Percentiles rank a stretch among this genome's conserved stretches.
These are phyloP conservation scores for Marchantia paleacea DNA, from an alignment of 225 moss, liverwort and hornwort genomes.

Conservation along the genomic window DNA sequence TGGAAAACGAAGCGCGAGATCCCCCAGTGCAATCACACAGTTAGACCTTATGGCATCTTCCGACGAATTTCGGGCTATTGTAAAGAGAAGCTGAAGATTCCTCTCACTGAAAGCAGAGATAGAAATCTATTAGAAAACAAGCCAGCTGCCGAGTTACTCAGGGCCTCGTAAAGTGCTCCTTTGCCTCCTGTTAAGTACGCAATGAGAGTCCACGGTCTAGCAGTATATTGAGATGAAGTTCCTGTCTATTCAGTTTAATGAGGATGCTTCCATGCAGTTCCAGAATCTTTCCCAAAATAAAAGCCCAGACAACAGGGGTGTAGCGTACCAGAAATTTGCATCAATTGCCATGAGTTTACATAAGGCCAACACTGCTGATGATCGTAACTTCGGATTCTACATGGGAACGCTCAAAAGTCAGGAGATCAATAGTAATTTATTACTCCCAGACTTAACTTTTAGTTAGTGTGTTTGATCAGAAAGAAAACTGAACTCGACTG, in stretches of 20 bases:
- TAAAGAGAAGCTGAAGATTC: slow-evolving; percentile 87
- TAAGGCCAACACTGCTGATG: slow-evolving; percentile 83
- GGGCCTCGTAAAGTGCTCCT: neutral
- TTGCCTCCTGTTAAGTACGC: neutral
- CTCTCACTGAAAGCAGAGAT: slow-evolving; percentile 59
- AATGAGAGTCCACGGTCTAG: too few relatives aligned
- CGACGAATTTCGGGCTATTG: slow-evolving; percentile 78
- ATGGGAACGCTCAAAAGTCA: too few relatives aligned
- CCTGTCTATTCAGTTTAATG: too few relatives aligned
- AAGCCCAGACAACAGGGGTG: neutral
- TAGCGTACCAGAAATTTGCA: slow-evolving; percentile 71
- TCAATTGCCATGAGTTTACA: slow-evolving; percentile 97
- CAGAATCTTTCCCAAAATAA: neutral
- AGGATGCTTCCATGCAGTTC: neutral
- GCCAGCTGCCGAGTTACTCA: neutral
- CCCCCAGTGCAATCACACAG: slow-evolving; percentile 90
- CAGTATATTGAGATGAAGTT: too few relatives aligned
- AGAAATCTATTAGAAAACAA: neutral
- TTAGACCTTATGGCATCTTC: slow-evolving; percentile 93
- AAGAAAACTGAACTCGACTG: too few relatives aligned
- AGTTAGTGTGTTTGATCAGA: too few relatives aligned
- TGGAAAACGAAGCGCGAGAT: slow-evolving; percentile 93
- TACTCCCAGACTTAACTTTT: too few relatives aligned
- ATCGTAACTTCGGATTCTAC: slow-evolving; percentile 64
- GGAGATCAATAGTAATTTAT: neutral